Base-by-base conservation (phyloP, 805 yeast genomes). In the Cyberlindnera saturnus region DNA sequence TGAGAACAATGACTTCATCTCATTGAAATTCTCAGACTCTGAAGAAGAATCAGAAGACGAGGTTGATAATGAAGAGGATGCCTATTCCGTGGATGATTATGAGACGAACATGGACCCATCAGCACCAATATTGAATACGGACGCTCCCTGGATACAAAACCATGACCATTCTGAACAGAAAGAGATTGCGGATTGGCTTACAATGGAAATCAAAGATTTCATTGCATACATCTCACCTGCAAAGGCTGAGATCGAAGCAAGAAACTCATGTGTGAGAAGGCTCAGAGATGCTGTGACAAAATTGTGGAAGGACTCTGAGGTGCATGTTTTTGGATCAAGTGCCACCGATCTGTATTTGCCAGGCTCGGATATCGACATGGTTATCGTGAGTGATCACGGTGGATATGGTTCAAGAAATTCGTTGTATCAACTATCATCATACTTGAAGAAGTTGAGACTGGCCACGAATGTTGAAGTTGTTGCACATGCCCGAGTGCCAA, bases 321-420 rank as follows among this genome's bases (percentile, higher is more conserved):
- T 85, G 5, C 82, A 82, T 48, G 95, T 90, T 7, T 91, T 93
- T 68, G 99, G 99, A 0, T 90, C 97, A 0, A 86, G 78, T 61
- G 96, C 98, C 0, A 90, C 97, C 0, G 96, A 90, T 58, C 67
- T 91, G 47, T 91, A 89, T 58, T 69, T 91, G 15, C 98, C 98
- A 0, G 96, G 96, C 2, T 87, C 96, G 0, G 99, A 91, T 70
- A 88, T 91, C 29, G 99, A 91, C 63, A 82, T 93, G 81, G 97
- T 90, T 36, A 76, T 91, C 19, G 69, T 82, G 4, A 83, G 95
- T 18, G 64, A 71, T 15, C 64, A 67, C 13, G 80, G 82, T 3
- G 75, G 76, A 52, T 68, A 68, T 41, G 88, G 77, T 53, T 75
- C 73, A 45, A 75, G 86, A 57, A 71, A 79, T n/a, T 67, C 77